Conservation (phyloP, 2,329 filamentous ascomycete genomes). For the Sarocladium strictum region DNA sequence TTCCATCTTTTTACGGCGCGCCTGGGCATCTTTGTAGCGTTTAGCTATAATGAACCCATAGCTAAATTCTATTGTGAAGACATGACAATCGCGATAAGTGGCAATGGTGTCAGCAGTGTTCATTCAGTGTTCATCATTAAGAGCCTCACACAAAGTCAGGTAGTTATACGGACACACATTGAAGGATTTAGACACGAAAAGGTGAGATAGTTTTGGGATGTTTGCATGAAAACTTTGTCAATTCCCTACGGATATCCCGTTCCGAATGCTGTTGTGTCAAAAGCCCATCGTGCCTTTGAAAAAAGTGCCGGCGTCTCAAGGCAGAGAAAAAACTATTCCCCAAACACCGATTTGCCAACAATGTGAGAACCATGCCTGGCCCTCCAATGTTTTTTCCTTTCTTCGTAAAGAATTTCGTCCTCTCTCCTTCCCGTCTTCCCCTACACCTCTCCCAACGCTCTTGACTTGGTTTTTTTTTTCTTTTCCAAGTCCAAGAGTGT, state of each 20-base stretch:
- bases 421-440: not conserved
- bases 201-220: not conserved
- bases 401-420: not conserved
- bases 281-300: conserved; percentile 8
- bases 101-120: too few relatives aligned
- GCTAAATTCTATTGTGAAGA: not conserved
- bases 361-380: conserved; percentile 5
- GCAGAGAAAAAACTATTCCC: conserved; percentile 8
- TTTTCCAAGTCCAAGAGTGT: too few relatives aligned
- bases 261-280: conserved; percentile 9
- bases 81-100: not conserved
- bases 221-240: conserved; percentile 9
- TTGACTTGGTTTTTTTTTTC: conserved; percentile 9
- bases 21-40: conserved; percentile 4
- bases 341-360: conserved; percentile 8
- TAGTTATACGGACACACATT: too few relatives aligned
- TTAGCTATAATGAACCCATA: not conserved
- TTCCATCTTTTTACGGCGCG: not conserved
- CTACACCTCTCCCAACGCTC: not conserved
- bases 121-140: too few relatives aligned
- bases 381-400: not conserved
- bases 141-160: too few relatives aligned
- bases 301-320: conserved; percentile 9
- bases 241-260: conserved; percentile 10
- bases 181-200: too few relatives aligned